These are phyloP conservation scores for Tetramitus jugosus DNA, from an alignment of 208 protist species.

Conservation along the genomic window DNA sequence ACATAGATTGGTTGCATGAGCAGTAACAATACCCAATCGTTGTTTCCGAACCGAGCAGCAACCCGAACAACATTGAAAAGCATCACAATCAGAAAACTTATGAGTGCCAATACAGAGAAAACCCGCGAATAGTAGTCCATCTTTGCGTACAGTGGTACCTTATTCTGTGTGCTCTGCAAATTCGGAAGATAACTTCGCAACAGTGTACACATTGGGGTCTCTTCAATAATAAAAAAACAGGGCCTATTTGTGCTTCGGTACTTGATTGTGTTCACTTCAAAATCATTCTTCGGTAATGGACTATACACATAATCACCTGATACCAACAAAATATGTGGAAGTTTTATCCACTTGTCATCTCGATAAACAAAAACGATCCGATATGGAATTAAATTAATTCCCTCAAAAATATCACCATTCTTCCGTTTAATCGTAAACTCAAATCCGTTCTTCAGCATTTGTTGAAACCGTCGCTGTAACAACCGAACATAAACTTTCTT, in stretches of 20 bases:
- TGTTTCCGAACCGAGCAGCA: not conserved
- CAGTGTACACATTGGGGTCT: no score
- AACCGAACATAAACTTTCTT: not conserved
- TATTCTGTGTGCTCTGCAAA: not conserved
- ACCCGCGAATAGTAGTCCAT: not conserved
- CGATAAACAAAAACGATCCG: not conserved
- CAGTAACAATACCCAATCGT: not conserved
- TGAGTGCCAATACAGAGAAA: not conserved
- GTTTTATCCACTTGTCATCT: not conserved
- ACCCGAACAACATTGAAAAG: not conserved
- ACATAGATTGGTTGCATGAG: not conserved
- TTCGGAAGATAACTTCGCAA: no score
- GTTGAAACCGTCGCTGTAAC: not conserved
- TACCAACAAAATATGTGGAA: not conserved
- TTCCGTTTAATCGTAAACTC: slow-evolving; percentile 8
- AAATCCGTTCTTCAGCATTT: not conserved
- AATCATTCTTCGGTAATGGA: not conserved
- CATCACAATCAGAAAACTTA: not conserved
- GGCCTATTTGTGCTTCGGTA: no score
- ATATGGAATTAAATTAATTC: slow-evolving; percentile 20
- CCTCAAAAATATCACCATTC: slow-evolving; percentile 17
- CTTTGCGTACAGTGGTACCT: not conserved
- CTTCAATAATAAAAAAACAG: no score
- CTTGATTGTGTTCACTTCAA: not conserved
- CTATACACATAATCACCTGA: not conserved